Evolutionary conservation across 2,329 filamentous ascomycete genomes (phyloP).

Genomic region (Trichoderma cornu-damae): DNA sequence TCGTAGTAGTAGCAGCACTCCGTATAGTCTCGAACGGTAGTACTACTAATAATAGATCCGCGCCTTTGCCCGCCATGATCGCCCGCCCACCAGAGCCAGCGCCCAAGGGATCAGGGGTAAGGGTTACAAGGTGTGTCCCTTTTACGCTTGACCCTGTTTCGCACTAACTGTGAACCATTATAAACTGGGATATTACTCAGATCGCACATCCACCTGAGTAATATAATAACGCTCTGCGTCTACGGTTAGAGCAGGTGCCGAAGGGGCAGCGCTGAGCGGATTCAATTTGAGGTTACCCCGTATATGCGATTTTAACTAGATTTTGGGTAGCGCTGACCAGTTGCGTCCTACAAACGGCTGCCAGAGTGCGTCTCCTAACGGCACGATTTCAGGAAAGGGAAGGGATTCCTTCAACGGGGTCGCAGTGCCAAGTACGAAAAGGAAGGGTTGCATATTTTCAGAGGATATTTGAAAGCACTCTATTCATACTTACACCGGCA

Average conservation of each 20-base stretch:
- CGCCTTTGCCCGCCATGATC: not conserved
- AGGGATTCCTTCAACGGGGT: not conserved
- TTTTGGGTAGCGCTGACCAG: not conserved
- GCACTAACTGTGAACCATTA: not conserved
- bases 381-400: not conserved
- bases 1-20: not conserved
- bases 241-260: not conserved
- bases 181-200: conserved; percentile 3
- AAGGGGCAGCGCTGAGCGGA: not conserved
- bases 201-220: conserved; percentile 1
- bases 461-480: not conserved
- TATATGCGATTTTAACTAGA: no score
- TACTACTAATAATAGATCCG: not conserved
- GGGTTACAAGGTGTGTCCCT: not conserved
- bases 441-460: not conserved
- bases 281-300: not conserved
- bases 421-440: not conserved
- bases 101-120: not conserved
- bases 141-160: not conserved
- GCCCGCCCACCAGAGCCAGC: not conserved
- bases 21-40: not conserved
- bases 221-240: not conserved
- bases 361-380: not conserved
- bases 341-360: not conserved
- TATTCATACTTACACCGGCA: not conserved